Percentiles rank a stretch among this genome's conserved stretches.
Conservation (phyloP, 163 green algal species). For the Scenedesmus sp. region DNA sequence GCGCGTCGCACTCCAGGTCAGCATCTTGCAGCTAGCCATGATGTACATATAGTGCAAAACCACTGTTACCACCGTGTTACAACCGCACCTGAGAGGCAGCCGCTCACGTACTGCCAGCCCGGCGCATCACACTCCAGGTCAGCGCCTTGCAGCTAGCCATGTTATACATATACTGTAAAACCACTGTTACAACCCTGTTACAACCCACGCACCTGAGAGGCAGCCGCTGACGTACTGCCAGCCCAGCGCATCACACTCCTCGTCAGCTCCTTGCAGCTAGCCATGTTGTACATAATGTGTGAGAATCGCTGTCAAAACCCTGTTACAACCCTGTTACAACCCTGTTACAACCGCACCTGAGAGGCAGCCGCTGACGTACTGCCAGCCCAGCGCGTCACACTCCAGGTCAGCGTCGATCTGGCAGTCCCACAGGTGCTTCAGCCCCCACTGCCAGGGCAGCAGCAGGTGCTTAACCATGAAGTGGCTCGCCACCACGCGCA, state of each 20-base stretch:
- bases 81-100: constrained; percentile 83
- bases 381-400: constrained; percentile 91
- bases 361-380: constrained; percentile 93
- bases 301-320: neutral
- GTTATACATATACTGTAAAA: neutral
- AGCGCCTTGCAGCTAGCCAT: constrained; percentile 68
- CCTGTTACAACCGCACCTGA: constrained; percentile 26
- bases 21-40: no score
- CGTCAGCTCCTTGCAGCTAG: no score
- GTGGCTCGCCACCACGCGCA: constrained; percentile 67
- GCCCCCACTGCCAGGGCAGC: constrained; percentile 97
- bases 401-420: constrained; percentile 96
- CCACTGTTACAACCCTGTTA: neutral
- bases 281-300: neutral
- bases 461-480: constrained; percentile 95
- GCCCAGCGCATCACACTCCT: constrained; percentile 92
- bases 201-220: constrained; percentile 60
- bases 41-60: no score
- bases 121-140: constrained; percentile 94
- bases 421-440: constrained; percentile 97
- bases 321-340: no score
- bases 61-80: no score
- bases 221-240: constrained; percentile 93
- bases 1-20: constrained; percentile 91
- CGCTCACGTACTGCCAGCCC: constrained; percentile 92